phyloP scores from a whole-genome alignment of 78 protist species.

The Guillardia theta region DNA sequence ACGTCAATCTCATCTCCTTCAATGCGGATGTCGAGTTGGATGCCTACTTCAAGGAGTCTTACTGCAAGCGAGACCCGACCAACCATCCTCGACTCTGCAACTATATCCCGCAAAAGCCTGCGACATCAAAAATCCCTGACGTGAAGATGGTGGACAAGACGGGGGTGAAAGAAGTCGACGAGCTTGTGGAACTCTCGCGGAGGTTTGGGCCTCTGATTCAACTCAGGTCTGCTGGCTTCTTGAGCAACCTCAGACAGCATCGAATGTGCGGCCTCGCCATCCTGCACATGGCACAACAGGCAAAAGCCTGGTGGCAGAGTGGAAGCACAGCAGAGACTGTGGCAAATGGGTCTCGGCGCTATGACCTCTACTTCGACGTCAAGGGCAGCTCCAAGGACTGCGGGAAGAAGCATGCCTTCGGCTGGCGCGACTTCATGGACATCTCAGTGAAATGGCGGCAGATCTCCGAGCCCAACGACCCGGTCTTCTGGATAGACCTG shows the following conservation, averaged over 20 bases:
- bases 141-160: not conserved
- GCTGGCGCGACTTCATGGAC: not conserved
- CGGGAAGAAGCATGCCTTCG: not conserved
- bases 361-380: not conserved
- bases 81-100: not conserved
- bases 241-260: not conserved
- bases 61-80: not conserved
- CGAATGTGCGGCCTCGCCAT: slow-evolving; percentile 29
- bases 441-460: not conserved
- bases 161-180: not conserved
- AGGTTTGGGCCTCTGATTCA: not conserved
- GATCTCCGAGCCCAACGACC: slow-evolving; percentile 19
- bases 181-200: not conserved
- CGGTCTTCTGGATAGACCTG: slow-evolving; percentile 19
- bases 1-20: not conserved
- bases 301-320: not conserved
- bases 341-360: too few relatives aligned
- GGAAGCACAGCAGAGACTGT: too few relatives aligned
- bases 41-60: not conserved
- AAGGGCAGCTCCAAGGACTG: not conserved
- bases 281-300: not conserved
- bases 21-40: slow-evolving; percentile 10
- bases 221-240: not conserved
- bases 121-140: not conserved
- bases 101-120: not conserved